These are phyloP conservation scores for Trametes gibbosa DNA, from an alignment of 768 basidiomycete genomes.

Conservation along the genomic window DNA sequence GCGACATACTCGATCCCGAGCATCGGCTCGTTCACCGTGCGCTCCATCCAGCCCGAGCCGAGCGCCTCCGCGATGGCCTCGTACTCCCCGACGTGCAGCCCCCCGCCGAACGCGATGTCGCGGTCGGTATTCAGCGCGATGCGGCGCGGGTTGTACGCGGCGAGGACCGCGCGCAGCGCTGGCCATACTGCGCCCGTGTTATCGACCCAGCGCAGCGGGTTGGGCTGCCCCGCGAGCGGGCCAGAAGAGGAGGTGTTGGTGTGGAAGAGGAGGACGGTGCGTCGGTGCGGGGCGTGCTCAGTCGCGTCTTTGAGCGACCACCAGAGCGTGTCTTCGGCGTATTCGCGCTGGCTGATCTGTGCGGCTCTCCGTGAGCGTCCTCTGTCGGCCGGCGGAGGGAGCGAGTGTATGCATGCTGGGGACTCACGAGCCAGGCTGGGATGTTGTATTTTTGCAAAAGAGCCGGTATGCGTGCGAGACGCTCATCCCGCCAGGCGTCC, in stretches of 20 bases:
- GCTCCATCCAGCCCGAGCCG: constrained; percentile 40
- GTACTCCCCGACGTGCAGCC: constrained; percentile 49
- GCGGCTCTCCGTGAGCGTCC: background rate
- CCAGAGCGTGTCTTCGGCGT: constrained; percentile 55
- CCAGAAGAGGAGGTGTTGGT: constrained; percentile 39
- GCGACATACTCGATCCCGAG: constrained; percentile 49
- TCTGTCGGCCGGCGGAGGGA: background rate
- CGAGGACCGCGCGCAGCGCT: constrained; percentile 38
- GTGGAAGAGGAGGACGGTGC: constrained; percentile 51
- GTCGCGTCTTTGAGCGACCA: constrained; percentile 49
- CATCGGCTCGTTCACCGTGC: constrained; percentile 42
- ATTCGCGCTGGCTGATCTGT: constrained; percentile 47
- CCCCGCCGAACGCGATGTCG: constrained; percentile 47
- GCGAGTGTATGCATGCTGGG: background rate
- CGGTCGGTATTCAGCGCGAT: constrained; percentile 48
- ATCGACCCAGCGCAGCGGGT: constrained; percentile 47
- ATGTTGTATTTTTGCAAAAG: constrained; percentile 43
- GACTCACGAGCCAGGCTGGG: constrained; percentile 42
- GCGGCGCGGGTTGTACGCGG: constrained; percentile 35
- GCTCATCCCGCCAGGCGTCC: constrained; percentile 40
- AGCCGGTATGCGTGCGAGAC: constrained; percentile 40
- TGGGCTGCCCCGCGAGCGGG: constrained; percentile 36
- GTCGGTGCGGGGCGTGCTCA: constrained; percentile 45
- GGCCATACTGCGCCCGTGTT: constrained; percentile 50
- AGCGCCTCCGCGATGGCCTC: constrained; percentile 37